Evolutionary conservation across 2,329 filamentous ascomycete species (phyloP), one percentile per base, ranked within the genome.

Genomic region (Penicillium sp.): DNA sequence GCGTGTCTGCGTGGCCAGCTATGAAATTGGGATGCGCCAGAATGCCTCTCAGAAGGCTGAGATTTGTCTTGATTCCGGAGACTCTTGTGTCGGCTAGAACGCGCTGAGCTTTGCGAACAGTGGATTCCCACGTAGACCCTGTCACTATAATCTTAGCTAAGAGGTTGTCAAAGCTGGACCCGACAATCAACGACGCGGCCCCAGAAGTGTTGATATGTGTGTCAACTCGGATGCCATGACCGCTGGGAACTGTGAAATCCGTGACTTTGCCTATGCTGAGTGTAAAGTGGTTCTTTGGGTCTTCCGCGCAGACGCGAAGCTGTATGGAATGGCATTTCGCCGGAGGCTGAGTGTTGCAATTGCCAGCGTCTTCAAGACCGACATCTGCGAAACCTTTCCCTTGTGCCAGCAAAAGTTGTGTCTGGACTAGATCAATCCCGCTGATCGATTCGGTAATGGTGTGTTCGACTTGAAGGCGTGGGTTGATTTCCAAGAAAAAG

Each of bases 401-500:
- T 61, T 81, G 77, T 1, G 79, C 73, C 6, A 83, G 62, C 2
- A 75, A 62, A 0, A 83, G 67, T 49, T 83, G 80, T 2, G 69
- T 65, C 53, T 74, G 73, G 12, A 83, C 79, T 4, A 83, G 69
- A 49, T 83, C 80, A 6, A 75, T 64, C 1, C 66, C 69, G 5
- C 73, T 74, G 6, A 84, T 75, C 3, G 69, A 71, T 54, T 83
- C 80, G 0, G 79, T 82, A 45, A 83, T 75, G 1, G 80, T 82
- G 57, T 83, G 80, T 54, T 83, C 80, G 35, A 83, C 80, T 57
- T 83, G 80, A 2, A 83, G 61, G 3, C 80, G 70, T 0, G 80
- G 80, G 47, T 83, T 83, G 52, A 82, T 73, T 56, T 83, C 80
- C 5, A 83, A 63, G 54, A 83, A 83, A 63, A 75, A 83, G 60